Evolutionary conservation across 176 grass and related monocot species (phyloP).

Genomic region (Hsuehochloa calcarea): DNA sequence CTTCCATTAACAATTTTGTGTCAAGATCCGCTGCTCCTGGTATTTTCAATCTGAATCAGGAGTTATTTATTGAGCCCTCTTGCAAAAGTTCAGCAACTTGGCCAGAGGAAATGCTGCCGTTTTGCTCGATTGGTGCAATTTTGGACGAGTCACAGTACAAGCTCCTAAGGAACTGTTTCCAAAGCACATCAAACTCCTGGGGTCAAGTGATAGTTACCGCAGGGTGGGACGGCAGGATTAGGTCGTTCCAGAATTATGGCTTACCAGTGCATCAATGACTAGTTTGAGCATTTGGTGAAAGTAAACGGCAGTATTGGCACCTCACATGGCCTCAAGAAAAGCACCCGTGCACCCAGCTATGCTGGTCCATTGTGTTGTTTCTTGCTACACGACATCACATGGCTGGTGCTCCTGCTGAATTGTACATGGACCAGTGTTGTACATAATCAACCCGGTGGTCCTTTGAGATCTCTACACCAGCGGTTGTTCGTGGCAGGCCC

Average conservation of each 20-base stretch:
- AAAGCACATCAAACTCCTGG: constrained; percentile 67
- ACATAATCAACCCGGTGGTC: constrained; percentile 60
- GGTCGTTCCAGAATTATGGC: constrained; percentile 86
- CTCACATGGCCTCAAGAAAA: constrained; percentile 49
- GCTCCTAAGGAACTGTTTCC: constrained; percentile 61
- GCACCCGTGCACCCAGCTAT: constrained; percentile 43
- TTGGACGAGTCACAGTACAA: constrained; percentile 60
- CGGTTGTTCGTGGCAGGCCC: constrained; percentile 53
- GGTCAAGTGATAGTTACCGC: constrained; percentile 86
- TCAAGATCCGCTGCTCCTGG: constrained; percentile 44
- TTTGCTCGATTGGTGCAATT: constrained; percentile 22
- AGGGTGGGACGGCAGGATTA: constrained; percentile 76
- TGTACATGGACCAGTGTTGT: constrained; percentile 50
- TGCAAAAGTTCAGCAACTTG: constrained; percentile 73
- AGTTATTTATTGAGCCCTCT: constrained; percentile 49
- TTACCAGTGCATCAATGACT: constrained; percentile 57
- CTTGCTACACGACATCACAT: constrained; percentile 77
- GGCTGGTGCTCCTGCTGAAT: constrained; percentile 56
- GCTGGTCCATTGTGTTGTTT: constrained; percentile 44
- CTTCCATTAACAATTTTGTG: constrained; percentile 17
- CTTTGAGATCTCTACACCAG: constrained; percentile 46
- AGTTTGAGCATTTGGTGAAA: constrained; percentile 20
- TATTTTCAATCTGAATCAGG: constrained; percentile 61
- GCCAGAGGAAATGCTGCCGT: constrained; percentile 86
- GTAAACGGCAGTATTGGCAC: constrained; percentile 32